Conservation (phyloP, 2,329 filamentous ascomycete genomes). For the Tolypocladium sp. region DNA sequence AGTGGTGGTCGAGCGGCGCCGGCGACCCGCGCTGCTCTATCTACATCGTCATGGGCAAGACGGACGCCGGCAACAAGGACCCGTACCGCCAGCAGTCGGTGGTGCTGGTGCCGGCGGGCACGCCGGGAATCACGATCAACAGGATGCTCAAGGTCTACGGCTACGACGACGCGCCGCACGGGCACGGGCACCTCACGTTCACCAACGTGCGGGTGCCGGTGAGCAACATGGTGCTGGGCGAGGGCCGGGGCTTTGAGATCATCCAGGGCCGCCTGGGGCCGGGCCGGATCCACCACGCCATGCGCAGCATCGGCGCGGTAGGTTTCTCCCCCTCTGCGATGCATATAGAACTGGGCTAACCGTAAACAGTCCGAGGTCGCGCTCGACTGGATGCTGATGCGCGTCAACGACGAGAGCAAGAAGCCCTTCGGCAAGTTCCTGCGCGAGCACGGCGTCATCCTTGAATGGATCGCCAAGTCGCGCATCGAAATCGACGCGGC, state of each 20-base stretch:
- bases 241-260: slow-evolving; percentile 93
- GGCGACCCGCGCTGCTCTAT: slow-evolving; percentile 87
- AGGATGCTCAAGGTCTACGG: slow-evolving; percentile 92
- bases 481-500: slow-evolving; percentile 91
- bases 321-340: slow-evolving; percentile 14
- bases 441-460: slow-evolving; percentile 82
- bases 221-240: slow-evolving; percentile 79
- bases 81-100: slow-evolving; percentile 90
- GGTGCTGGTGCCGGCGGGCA: slow-evolving; percentile 71
- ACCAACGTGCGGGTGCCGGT: slow-evolving; percentile 81
- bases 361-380: slow-evolving; percentile 63
- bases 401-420: slow-evolving; percentile 87
- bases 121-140: slow-evolving; percentile 83
- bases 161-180: slow-evolving; percentile 96
- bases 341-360: background rate
- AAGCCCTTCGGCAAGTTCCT: slow-evolving; percentile 85
- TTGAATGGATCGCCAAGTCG: slow-evolving; percentile 89
- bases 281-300: slow-evolving; percentile 94
- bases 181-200: slow-evolving; percentile 89
- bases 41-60: slow-evolving; percentile 97
- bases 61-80: slow-evolving; percentile 64
- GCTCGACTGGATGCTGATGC: slow-evolving; percentile 88
- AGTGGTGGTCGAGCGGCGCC: slow-evolving; percentile 98
- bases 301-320: slow-evolving; percentile 84
- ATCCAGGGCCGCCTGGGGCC: slow-evolving; percentile 95